phyloP scores from a whole-genome alignment of 345 rosid species.

The Laguncularia racemosa region DNA sequence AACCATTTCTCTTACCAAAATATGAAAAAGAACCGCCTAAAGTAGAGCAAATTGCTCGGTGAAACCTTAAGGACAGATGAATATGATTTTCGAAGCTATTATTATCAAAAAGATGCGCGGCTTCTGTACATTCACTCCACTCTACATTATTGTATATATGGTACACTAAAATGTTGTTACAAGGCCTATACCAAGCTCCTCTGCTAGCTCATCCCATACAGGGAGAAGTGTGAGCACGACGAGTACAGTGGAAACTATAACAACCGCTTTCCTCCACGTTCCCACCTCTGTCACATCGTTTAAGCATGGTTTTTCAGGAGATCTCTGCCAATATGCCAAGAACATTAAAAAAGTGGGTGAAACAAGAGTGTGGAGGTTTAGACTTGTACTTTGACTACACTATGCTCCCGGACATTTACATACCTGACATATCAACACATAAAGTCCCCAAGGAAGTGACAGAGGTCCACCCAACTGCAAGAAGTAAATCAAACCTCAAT shows the following conservation, averaged over 20 bases:
- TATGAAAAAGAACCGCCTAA: too few relatives aligned
- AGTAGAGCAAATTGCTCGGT: too few relatives aligned
- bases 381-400: neutral
- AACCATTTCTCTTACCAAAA: too few relatives aligned
- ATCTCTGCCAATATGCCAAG: constrained; percentile 39
- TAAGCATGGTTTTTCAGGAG: constrained; percentile 84
- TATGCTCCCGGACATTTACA: neutral
- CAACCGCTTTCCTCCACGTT: constrained; percentile 76
- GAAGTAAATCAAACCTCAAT: constrained; percentile 3
- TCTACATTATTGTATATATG: neutral
- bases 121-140: too few relatives aligned
- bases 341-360: neutral
- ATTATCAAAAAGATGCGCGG: too few relatives aligned
- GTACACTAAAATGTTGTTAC: constrained; percentile 52
- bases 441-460: constrained; percentile 94
- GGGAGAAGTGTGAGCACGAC: constrained; percentile 78
- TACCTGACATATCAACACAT: constrained; percentile 94
- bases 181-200: constrained; percentile 91
- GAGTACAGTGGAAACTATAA: constrained; percentile 39
- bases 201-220: constrained; percentile 90
- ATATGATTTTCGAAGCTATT: too few relatives aligned
- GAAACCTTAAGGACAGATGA: too few relatives aligned
- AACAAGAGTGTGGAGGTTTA: neutral
- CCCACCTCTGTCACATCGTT: constrained; percentile 93
- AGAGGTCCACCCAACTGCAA: constrained; percentile 82